A percentile compares a stretch with the other conserved stretches of the same genome.
Conservation (phyloP, 495 filamentous ascomycete species). For the Penicillium paradoxum region DNA sequence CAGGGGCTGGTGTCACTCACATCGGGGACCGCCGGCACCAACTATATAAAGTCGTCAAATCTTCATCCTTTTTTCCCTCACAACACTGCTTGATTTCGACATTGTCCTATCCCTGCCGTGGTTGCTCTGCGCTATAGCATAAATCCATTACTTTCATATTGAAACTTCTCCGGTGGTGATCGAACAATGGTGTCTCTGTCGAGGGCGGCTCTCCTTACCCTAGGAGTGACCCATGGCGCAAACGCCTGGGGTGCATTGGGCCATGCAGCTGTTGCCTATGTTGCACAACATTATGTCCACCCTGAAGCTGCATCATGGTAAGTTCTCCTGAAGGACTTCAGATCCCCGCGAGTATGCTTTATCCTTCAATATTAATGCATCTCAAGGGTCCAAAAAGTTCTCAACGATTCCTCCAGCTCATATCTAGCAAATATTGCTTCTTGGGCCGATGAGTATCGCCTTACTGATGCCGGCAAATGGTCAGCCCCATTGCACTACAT, state of each 20-base stretch:
- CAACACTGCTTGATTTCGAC: neutral
- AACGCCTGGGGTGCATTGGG: constrained; percentile 54
- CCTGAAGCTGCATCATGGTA: constrained; percentile 37
- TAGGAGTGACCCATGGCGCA: constrained; percentile 11
- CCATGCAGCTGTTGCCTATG: constrained; percentile 57
- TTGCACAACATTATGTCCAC: constrained; percentile 50
- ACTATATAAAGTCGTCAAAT: neutral
- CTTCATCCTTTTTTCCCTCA: neutral
- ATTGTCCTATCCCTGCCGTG: neutral
- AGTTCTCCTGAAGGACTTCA: neutral
- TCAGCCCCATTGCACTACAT: constrained; percentile 55
- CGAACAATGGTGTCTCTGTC: constrained; percentile 4
- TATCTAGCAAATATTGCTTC: constrained; percentile 57
- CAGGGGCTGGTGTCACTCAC: neutral
- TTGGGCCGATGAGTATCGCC: constrained; percentile 58
- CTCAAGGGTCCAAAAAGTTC: constrained; percentile 20
- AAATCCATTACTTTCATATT: too few relatives aligned
- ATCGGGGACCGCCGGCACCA: neutral
- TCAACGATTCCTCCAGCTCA: constrained; percentile 38
- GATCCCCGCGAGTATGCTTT: too few relatives aligned
- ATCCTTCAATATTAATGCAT: constrained; percentile 1
- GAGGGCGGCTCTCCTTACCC: constrained; percentile 10
- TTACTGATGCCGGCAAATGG: constrained; percentile 49
- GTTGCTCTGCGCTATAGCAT: neutral
- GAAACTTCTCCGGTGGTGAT: neutral